Percentiles rank a stretch among this genome's conserved stretches.
Conservation (phyloP, 345 rosid species). For the Euphorbia pulcherrima region DNA sequence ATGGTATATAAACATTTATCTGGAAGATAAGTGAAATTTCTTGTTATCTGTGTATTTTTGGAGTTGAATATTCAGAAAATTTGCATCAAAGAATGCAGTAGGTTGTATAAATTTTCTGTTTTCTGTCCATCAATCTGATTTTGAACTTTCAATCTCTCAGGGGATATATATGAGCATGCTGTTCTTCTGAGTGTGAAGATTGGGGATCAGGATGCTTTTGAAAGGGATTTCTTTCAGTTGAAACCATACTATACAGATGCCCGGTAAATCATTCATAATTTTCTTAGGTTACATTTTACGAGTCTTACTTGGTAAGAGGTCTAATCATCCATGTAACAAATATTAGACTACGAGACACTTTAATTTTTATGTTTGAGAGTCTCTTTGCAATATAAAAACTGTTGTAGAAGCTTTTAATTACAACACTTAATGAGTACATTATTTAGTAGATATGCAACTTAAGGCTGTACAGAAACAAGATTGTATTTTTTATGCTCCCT, state of each 20-base stretch:
- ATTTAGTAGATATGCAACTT: not conserved
- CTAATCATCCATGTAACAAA: not conserved
- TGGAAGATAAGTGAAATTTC: not conserved
- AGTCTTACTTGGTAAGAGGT: not conserved
- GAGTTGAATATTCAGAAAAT: not conserved
- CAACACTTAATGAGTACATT: not conserved
- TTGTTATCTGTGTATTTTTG: not conserved
- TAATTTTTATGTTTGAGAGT: not conserved
- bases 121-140: not conserved
- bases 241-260: slow-evolving; percentile 93
- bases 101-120: not conserved
- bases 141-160: slow-evolving; percentile 28
- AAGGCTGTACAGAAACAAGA: not conserved
- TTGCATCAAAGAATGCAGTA: not conserved
- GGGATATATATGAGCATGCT: slow-evolving; percentile 91
- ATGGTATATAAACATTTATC: not conserved
- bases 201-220: slow-evolving; percentile 95
- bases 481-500: not conserved
- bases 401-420: not conserved
- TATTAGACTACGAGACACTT: not conserved
- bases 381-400: not conserved
- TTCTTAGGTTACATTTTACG: not conserved
- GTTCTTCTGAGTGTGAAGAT: slow-evolving; percentile 79
- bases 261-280: slow-evolving; percentile 38
- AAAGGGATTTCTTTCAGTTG: slow-evolving; percentile 92